Evolutionary conservation across 1,284 basidiomycete genomes (phyloP), one percentile per base, ranked within the genome.

Genomic region (Abortiporus biennis): DNA sequence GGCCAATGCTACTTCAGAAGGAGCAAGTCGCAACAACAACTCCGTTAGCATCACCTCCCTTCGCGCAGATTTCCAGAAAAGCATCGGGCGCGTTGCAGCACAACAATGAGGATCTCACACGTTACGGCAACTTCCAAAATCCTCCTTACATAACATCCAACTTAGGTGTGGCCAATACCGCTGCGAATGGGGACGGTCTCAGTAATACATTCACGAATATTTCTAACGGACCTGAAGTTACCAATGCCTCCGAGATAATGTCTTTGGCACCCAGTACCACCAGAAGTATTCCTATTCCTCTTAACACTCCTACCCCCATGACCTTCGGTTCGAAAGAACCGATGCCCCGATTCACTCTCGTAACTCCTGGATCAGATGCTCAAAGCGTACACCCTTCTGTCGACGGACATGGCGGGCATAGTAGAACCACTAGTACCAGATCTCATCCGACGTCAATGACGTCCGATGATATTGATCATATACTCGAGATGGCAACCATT

Each of bases 391-490:
- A 29, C 27, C 9, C 27, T n/a, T n/a, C n/a, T n/a, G n/a, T n/a
- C n/a, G n/a, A n/a, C n/a, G n/a, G n/a, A n/a, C n/a, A n/a, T n/a
- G n/a, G n/a, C n/a, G n/a, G n/a, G n/a, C 27, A 9, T 29, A 29
- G 9, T 8, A 29, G n/a, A 9, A 29, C 8, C 27, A n/a, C 8
- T 29, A n/a, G 27, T n/a, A 9, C 27, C 23, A 17, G 17, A 19
- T 19, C 16, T 21, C 45, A 36, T 13, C 25, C 41, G 19, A 32
- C 45, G 23, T 50, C 57, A 2, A 47, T 64, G 9, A 57, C 57
- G 12, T 67, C 68, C 3, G 56, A 69, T 13, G 73, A 77, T 48
- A 74, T 78, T 43, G 74, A 73, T 52, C 65, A 69, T 20, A 74
- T 77, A 54, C 63, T 78, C 32, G 72, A 77, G 49, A 65, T 69